Evolutionary conservation across 1,139 yeast genomes (phyloP), one percentile per base, ranked within the genome.

Genomic region (Meyerozyma elateridarum): DNA sequence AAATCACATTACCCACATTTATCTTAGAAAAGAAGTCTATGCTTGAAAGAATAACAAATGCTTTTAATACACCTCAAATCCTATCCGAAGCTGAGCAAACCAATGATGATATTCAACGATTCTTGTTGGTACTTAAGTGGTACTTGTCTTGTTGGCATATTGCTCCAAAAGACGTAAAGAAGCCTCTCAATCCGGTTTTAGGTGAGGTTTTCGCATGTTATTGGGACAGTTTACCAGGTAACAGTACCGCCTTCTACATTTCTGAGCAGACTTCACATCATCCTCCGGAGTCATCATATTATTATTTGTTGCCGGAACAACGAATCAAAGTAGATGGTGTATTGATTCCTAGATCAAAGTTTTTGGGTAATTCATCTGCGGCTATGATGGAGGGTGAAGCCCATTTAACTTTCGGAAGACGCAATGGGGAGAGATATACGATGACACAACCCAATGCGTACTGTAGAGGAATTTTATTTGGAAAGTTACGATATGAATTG

Each of bases 201-300:
- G 97, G 97, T 18, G 98, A 91, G 54, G 72, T 81, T 44, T 91
- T 87, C 54, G 71, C 85, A 12, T 83, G 96, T 50, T 89, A 84
- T 53, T 91, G 98, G 98, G 93, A 87, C 46, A 61, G 85, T 33
- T 77, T 91, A 8, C 78, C 84, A 35, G 72, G 67, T 15, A 74
- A 68, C 15, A 57, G 71, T 4, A 70, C 73, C 30, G 95, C 96
- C 0, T 89, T 72, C 51, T 93, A 89, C 53, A 60, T 91, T 9
- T 72, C 97, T 1, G 98, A 91, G 56, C 98, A 91, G 56, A 87
- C 96, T 0, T 85, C 95, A 15, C 98, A 91, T 51, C 98, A 91
- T 54, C 98, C 98, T n/a, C 98, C 98, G 6, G 84, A 91, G 52
- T 85, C 96, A 0, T 83, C 96, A 0, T 91, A 91, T 58, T 91